Evolutionary conservation across 495 filamentous ascomycete species (phyloP), one percentile per base, ranked within the genome.

Genomic region (Cudoniella acicularis): DNA sequence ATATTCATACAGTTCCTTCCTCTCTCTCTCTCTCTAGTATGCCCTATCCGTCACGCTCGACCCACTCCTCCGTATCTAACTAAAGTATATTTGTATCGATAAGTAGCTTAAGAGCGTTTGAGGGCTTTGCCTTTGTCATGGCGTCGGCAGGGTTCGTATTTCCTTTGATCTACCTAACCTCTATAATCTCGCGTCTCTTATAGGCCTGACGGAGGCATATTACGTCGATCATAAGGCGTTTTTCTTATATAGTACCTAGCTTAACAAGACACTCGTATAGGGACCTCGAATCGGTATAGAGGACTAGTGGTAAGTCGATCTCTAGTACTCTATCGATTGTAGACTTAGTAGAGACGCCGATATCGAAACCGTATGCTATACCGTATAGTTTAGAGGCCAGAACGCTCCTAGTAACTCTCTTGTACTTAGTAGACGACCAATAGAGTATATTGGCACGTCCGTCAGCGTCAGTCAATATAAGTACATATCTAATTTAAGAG

Each of bases 391-490:
- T 13, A 6, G 30, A 36, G 30, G 30, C 30, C 13, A 36, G 54
- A 9, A 64, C 30, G 24, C 42, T 64, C 24, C 52, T 9, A 22
- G 24, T 67, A 30, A 64, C 53, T 45, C 55, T 47, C 24, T 67
- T 64, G 36, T 23, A 59, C 41, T 67, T 67, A n/a, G 40, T 63
- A 3, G 46, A 62, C 2, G 17, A 50, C 9, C 25, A 67, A 36
- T 36, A 13, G 30, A 36, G 4, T 13, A 36, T 6, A 36, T 36
- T 36, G 30, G 6, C 30, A 4, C 13, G 30, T 36, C 6, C 30
- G 4, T 4, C 13, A 4, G 4, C 30, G 13, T 36, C 13, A 4
- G 30, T 13, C 4, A 36, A 6, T 6, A 36, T 36, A 4, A 36
- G 30, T 13, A 6, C 30, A 13, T 36, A 13, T 36, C 30, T 13